Percentiles rank a stretch among this genome's conserved stretches.
phyloP scores from a whole-genome alignment of 2,329 filamentous ascomycete species.

The Ascochyta lentis region DNA sequence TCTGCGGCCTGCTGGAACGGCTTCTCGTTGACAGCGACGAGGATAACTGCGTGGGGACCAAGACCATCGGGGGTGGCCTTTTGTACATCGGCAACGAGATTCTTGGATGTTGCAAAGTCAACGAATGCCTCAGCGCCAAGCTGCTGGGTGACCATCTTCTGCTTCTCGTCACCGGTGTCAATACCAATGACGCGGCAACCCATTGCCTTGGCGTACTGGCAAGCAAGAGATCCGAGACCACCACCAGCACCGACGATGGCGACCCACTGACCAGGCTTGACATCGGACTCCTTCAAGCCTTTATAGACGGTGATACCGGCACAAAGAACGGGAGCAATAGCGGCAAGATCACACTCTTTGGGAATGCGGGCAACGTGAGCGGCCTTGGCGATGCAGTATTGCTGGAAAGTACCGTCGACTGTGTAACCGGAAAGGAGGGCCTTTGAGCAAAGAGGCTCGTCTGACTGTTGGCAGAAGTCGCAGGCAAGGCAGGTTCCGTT shows the following conservation, averaged over 20 bases:
- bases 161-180: conserved; percentile 84
- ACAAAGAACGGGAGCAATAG: conserved; percentile 80
- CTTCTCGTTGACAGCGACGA: conserved; percentile 86
- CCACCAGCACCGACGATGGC: conserved; percentile 88
- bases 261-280: conserved; percentile 75
- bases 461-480: conserved; percentile 78
- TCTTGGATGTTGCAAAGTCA: conserved; percentile 78
- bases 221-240: conserved; percentile 78
- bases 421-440: conserved; percentile 86
- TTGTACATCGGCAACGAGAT: conserved; percentile 85
- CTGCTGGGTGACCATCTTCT: conserved; percentile 66
- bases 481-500: conserved; percentile 86
- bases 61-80: conserved; percentile 78
- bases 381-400: conserved; percentile 88
- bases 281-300: conserved; percentile 84
- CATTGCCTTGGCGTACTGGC: conserved; percentile 93
- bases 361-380: conserved; percentile 83
- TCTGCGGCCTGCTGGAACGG: conserved; percentile 93
- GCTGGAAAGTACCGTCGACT: conserved; percentile 91
- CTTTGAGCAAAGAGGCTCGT: conserved; percentile 82
- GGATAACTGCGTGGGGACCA: conserved; percentile 84
- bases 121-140: conserved; percentile 77
- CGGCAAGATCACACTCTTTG: conserved; percentile 76
- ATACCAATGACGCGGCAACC: conserved; percentile 81
- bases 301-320: conserved; percentile 90